Evolutionary conservation across 2,329 filamentous ascomycete species (phyloP), one percentile per base, ranked within the genome.

Genomic region (Penicillium griseofulvum): DNA sequence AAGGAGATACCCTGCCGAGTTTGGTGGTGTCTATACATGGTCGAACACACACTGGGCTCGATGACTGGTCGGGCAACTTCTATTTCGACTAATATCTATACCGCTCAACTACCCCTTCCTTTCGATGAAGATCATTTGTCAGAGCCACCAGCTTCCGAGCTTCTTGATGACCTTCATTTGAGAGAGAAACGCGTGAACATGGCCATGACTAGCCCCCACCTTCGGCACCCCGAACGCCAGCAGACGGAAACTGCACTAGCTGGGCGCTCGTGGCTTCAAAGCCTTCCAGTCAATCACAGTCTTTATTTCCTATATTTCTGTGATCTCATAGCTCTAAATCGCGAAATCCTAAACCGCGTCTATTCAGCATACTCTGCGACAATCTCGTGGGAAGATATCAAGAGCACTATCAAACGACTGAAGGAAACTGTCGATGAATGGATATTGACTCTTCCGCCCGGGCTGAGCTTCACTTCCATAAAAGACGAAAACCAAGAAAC

Each of bases 1-100:
- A 75, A 71, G 50, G 73, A 75, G 55, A 62, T 67, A 10, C 68
- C 72, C 4, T 71, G 70, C 39, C 66, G 71, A 22, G 63, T 76
- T 1, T 77, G 75, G 74, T 76, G 73, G 69, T 70, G 72, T 31
- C 56, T 76, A 3, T 71, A 70, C 49, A 54, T 60, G 0, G 55
- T 75, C 2, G 74, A 76, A 53, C 69, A 71, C 39, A 65, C 66
- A 9, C 66, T 76, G 12, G 66, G 67, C n/a, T 59, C 67, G 44
- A 73, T 76, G 67, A 74, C 73, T 3, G 74, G 74, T 24, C 66
- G 74, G 24, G 65, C 71, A 4, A 66, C 68, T 19, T 71, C 65
- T 53, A 60, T 74, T 61, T 36, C 64, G 63, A 36, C 31, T 4
- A 34, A 45, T 26, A 49, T 56, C 46, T 56, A 52, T 42, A 49